Conservation (phyloP, 202 grass and related monocot genomes). For the Schoenoplectus triqueter region DNA sequence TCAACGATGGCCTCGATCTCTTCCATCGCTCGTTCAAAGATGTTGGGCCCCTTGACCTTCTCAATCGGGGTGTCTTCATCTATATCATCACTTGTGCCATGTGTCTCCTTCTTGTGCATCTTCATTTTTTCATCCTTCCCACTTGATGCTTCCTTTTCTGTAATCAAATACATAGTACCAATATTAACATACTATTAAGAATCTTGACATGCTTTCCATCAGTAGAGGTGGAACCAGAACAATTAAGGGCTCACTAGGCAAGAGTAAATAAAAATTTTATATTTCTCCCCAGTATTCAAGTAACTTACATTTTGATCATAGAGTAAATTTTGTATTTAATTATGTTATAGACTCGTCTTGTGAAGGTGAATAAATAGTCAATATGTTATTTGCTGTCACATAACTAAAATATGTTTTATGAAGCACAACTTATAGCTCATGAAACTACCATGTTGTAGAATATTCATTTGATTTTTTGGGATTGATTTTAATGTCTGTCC, state of each 20-base stretch:
- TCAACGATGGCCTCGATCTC: conserved; percentile 74
- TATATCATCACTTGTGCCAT: conserved; percentile 71
- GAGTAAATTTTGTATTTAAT: neutral
- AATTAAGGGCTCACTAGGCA: neutral
- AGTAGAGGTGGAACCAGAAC: neutral
- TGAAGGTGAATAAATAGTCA: neutral
- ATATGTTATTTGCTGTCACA: neutral
- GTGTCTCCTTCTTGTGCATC: conserved; percentile 65
- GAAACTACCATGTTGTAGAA: neutral
- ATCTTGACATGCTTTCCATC: neutral
- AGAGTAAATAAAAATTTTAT: conserved; percentile 7
- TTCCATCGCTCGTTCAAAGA: conserved; percentile 82
- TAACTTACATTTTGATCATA: neutral
- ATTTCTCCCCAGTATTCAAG: neutral
- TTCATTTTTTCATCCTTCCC: conserved; percentile 47
- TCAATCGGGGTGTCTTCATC: conserved; percentile 53
- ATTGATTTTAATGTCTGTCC: neutral
- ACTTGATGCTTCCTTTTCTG: conserved; percentile 46
- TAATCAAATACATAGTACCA: conserved; percentile 33
- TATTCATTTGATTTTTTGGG: neutral
- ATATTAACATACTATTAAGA: neutral
- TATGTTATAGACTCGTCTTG: neutral
- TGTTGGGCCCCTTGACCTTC: conserved; percentile 64
- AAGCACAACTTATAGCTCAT: neutral
- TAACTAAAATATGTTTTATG: neutral